Evolutionary conservation across 1,139 yeast genomes (phyloP).

Genomic region (Eremothecium gossypii): DNA sequence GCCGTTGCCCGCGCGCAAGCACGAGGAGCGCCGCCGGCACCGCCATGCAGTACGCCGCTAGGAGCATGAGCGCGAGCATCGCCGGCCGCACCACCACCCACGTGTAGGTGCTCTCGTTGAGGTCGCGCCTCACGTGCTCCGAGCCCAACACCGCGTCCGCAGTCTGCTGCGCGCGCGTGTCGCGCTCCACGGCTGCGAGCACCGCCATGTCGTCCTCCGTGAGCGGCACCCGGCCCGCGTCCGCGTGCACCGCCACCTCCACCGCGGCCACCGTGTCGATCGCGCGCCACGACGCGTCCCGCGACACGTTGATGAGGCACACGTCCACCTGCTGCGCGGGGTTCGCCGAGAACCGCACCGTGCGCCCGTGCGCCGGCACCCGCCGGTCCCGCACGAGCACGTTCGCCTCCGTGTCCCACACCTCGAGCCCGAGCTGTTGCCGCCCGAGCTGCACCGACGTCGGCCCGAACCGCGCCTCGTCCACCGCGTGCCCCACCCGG

Average conservation of each 20-base stretch:
- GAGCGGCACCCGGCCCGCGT: slow-evolving; percentile 2
- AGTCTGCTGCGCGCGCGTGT: slow-evolving; percentile 1
- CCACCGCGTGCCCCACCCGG: slow-evolving; percentile 10
- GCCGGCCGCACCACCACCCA: slow-evolving; percentile 10
- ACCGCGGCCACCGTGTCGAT: slow-evolving; percentile 16
- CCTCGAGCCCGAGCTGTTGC: slow-evolving; percentile 15
- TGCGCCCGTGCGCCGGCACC: slow-evolving; percentile 12
- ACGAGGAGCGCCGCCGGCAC: not conserved
- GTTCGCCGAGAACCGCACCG: slow-evolving; percentile 3
- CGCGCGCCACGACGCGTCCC: slow-evolving; percentile 22
- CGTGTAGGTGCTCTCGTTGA: slow-evolving; percentile 9
- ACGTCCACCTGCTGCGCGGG: slow-evolving; percentile 7
- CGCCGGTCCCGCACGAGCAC: slow-evolving; percentile 11
- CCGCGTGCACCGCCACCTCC: slow-evolving; percentile 8
- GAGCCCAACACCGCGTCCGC: slow-evolving; percentile 6
- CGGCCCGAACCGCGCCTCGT: slow-evolving; percentile 19
- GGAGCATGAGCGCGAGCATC: slow-evolving; percentile 6
- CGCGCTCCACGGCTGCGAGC: slow-evolving; percentile 3
- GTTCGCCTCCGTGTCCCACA: slow-evolving; percentile 11
- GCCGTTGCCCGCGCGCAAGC: too few relatives aligned
- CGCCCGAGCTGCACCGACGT: slow-evolving; percentile 17
- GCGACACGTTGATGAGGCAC: slow-evolving; percentile 18
- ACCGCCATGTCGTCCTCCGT: slow-evolving; percentile 5
- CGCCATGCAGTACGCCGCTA: slow-evolving; percentile 6
- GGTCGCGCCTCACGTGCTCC: slow-evolving; percentile 9